These are phyloP conservation scores for Ustilago esculenta DNA, from an alignment of 1,284 basidiomycete species.

Conservation along the genomic window DNA sequence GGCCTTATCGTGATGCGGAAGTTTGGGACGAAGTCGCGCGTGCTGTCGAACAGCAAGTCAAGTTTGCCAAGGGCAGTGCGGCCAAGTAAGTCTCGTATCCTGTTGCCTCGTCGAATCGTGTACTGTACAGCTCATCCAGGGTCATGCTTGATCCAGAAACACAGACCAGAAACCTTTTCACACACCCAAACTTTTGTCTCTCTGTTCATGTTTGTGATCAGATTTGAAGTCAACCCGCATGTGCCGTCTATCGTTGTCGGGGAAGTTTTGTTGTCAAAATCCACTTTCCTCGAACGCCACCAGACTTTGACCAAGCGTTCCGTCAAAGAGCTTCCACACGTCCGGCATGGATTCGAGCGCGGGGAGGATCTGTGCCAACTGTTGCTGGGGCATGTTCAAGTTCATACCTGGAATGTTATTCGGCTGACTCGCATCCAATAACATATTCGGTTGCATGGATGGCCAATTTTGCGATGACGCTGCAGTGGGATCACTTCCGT, in stretches of 20 bases:
- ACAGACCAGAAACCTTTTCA: no score
- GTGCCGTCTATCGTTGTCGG: not conserved
- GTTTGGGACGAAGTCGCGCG: constrained; percentile 57
- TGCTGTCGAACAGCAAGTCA: constrained; percentile 32
- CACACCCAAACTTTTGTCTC: no score
- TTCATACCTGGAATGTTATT: constrained; percentile 33
- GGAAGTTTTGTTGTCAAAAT: constrained; percentile 31
- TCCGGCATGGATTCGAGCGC: constrained; percentile 52
- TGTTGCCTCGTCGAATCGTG: no score
- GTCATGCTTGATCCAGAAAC: no score
- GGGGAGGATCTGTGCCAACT: constrained; percentile 40
- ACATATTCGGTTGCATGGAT: constrained; percentile 3
- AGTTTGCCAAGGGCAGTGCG: constrained; percentile 13
- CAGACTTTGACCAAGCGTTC: constrained; percentile 46
- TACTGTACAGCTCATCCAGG: no score
- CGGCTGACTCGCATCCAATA: constrained; percentile 2
- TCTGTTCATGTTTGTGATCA: no score
- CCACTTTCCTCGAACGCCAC: constrained; percentile 45
- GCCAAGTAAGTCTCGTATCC: constrained; percentile 4
- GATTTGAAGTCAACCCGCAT: no score
- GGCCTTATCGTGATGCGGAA: constrained; percentile 59
- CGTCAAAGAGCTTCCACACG: constrained; percentile 53
- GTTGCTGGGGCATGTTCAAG: constrained; percentile 43
- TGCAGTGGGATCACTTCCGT: constrained; percentile 10
- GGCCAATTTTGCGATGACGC: constrained; percentile 6